These are phyloP conservation scores for Phaeodactylum tricornutum DNA, from an alignment of 108 stramenopile species.

Conservation along the genomic window DNA sequence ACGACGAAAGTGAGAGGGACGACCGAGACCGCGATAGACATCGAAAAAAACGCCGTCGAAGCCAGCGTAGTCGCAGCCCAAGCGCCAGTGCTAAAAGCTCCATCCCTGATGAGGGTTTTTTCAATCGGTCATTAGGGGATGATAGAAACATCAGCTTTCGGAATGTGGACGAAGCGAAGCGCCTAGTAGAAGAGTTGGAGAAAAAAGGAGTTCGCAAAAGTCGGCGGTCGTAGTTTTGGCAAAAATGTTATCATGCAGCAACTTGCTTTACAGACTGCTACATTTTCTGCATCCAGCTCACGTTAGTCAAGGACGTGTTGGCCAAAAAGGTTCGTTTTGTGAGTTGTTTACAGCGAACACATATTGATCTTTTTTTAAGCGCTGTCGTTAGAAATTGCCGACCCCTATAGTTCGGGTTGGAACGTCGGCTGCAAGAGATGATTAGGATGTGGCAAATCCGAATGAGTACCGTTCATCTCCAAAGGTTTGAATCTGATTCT, in stretches of 20 bases:
- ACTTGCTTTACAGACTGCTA: background rate
- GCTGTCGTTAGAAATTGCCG: background rate
- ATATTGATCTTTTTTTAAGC: background rate
- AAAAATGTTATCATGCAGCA: background rate
- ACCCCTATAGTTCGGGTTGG: background rate
- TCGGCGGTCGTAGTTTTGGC: background rate
- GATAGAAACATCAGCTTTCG: slow-evolving; percentile 8
- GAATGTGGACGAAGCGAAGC: slow-evolving; percentile 24
- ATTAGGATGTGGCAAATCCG: no score
- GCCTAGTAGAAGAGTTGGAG: background rate
- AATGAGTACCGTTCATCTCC: no score
- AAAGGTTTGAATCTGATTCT: no score
- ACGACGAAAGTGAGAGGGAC: slow-evolving; percentile 2
- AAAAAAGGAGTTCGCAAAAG: background rate
- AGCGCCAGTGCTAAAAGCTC: background rate
- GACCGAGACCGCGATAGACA: background rate
- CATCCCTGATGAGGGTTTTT: background rate
- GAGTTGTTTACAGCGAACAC: slow-evolving; percentile 2
- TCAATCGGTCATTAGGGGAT: background rate
- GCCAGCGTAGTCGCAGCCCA: no score
- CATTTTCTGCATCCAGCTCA: no score
- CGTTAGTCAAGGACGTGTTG: no score
- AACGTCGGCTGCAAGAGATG: no score
- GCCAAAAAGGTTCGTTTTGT: no score
- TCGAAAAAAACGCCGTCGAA: no score